These are phyloP conservation scores for Aspergillus sparsus DNA, from an alignment of 495 filamentous ascomycete genomes.

Conservation along the genomic window DNA sequence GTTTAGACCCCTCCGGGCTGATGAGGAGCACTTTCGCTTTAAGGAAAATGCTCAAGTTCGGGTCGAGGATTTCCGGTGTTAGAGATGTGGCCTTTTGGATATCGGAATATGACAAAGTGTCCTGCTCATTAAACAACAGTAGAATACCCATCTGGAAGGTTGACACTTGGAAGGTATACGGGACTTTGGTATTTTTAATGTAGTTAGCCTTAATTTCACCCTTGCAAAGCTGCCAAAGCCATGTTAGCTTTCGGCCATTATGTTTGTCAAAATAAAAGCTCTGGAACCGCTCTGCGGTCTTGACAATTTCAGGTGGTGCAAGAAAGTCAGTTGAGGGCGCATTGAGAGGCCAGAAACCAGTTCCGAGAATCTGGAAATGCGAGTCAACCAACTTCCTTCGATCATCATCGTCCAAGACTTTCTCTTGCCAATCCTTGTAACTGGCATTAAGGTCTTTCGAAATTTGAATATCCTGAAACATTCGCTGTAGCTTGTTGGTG, in stretches of 20 bases:
- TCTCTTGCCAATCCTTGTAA: slow-evolving; percentile 72
- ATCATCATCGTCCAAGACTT: slow-evolving; percentile 62
- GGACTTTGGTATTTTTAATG: slow-evolving; percentile 80
- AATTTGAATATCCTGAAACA: slow-evolving; percentile 99
- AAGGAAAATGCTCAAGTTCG: slow-evolving; percentile 76
- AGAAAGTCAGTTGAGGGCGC: slow-evolving; percentile 83
- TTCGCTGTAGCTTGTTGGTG: slow-evolving; percentile 98
- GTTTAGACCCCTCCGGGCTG: slow-evolving; percentile 69
- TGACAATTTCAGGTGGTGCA: slow-evolving; percentile 78
- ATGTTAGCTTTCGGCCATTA: slow-evolving; percentile 91
- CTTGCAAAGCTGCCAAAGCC: slow-evolving; percentile 98
- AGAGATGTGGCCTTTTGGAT: slow-evolving; percentile 80
- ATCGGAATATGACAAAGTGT: slow-evolving; percentile 82
- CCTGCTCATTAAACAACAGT: slow-evolving; percentile 91
- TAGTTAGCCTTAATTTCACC: slow-evolving; percentile 95
- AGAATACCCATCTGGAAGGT: slow-evolving; percentile 97
- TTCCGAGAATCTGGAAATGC: slow-evolving; percentile 85
- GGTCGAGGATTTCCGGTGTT: slow-evolving; percentile 76
- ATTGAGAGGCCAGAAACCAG: slow-evolving; percentile 94
- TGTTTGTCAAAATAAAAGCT: slow-evolving; percentile 96
- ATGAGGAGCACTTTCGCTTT: slow-evolving; percentile 85
- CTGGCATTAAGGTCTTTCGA: slow-evolving; percentile 92
- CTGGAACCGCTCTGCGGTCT: slow-evolving; percentile 84
- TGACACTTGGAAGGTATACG: slow-evolving; percentile 96
- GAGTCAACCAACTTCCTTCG: slow-evolving; percentile 67